Conservation (phyloP, 2,329 filamentous ascomycete species). For the Xylariaceae sp. region DNA sequence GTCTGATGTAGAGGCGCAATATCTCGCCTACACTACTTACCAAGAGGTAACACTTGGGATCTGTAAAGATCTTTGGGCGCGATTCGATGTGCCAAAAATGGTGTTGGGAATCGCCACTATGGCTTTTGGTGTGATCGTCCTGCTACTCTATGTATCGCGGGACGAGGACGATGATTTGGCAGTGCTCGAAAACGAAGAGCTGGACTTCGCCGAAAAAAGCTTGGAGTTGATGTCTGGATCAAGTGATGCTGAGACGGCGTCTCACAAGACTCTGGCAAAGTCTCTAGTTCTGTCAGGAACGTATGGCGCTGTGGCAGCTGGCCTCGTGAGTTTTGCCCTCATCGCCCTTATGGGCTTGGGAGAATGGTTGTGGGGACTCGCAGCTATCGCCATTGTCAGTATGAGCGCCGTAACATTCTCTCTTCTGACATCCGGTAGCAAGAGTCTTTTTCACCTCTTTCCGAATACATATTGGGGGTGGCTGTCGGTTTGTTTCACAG, state of each 20-base stretch:
- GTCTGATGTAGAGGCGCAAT: constrained; percentile 41
- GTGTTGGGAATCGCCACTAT: constrained; percentile 72
- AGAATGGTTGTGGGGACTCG: constrained; percentile 42
- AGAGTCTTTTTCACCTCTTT: constrained; percentile 51
- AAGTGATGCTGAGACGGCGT: constrained; percentile 26
- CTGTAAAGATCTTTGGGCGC: constrained; percentile 85
- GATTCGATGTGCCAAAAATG: constrained; percentile 89
- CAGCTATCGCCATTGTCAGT: constrained; percentile 45
- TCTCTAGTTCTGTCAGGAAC: constrained; percentile 38
- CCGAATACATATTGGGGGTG: constrained; percentile 86
- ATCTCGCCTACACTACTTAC: constrained; percentile 66
- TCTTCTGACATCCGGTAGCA: constrained; percentile 41
- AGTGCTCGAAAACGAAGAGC: constrained; percentile 53
- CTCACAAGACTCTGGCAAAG: constrained; percentile 39
- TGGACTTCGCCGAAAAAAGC: constrained; percentile 58
- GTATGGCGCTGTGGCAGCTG: constrained; percentile 34
- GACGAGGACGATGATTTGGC: constrained; percentile 54
- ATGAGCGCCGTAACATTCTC: constrained; percentile 39
- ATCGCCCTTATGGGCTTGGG: constrained; percentile 36
- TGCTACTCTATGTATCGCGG: constrained; percentile 70
- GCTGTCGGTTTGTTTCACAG: constrained; percentile 74
- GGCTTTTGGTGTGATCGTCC: constrained; percentile 61
- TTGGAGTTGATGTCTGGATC: constrained; percentile 48
- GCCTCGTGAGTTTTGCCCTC: constrained; percentile 31
- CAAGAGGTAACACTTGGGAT: constrained; percentile 74